Conservation (phyloP, 768 basidiomycete species). For the Exidia glandulosa region DNA sequence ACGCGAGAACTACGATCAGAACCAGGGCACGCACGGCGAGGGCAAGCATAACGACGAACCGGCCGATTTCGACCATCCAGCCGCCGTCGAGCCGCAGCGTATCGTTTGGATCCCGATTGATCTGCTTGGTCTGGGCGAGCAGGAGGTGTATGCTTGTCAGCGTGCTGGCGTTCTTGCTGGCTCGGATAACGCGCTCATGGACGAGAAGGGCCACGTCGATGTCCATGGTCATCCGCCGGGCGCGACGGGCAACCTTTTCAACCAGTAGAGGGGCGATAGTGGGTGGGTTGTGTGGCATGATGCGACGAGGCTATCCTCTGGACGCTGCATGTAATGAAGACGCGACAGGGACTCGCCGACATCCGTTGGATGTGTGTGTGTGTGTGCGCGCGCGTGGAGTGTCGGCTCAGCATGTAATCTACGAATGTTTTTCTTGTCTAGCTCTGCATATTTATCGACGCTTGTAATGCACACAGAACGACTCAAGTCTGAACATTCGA, state of each 20-base stretch:
- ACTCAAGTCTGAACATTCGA: no score
- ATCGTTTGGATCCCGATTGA: slow-evolving; percentile 82
- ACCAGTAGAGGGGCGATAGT: not conserved
- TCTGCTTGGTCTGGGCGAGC: slow-evolving; percentile 43
- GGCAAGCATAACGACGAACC: slow-evolving; percentile 17
- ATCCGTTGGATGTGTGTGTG: no score
- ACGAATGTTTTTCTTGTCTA: no score
- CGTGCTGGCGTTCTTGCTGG: slow-evolving; percentile 42
- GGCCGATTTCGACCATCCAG: slow-evolving; percentile 72
- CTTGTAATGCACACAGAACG: no score
- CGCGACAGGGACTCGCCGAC: not conserved
- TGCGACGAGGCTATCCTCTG: not conserved
- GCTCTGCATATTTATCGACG: no score
- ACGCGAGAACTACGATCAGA: not conserved
- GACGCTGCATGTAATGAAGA: no score
- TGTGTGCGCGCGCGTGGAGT: no score
- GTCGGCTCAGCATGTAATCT: no score
- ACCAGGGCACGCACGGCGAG: slow-evolving; percentile 1
- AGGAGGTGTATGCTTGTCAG: slow-evolving; percentile 47
- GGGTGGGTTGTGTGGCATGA: not conserved
- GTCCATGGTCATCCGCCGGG: slow-evolving; percentile 36
- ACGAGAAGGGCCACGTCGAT: slow-evolving; percentile 49
- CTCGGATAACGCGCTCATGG: slow-evolving; percentile 41
- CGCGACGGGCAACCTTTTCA: slow-evolving; percentile 1
- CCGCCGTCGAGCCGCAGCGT: slow-evolving; percentile 58